Conservation (phyloP, 108 stramenopile genomes). For the Chaetoceros tenuissimus region DNA sequence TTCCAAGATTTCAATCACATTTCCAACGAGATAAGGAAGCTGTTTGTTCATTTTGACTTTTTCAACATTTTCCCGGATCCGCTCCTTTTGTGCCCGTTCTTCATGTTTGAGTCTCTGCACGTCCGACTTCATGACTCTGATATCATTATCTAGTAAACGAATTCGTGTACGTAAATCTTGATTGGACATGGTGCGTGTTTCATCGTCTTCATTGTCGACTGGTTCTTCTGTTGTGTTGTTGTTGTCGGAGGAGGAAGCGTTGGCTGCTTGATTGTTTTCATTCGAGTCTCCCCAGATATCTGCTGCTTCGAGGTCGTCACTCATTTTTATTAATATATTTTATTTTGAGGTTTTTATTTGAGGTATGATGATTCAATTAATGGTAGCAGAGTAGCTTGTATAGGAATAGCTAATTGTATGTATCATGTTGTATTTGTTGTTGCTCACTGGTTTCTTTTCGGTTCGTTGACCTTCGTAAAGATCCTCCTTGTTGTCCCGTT, state of each 20-base stretch:
- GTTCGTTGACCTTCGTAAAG: no score
- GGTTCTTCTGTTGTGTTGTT: constrained; percentile 19
- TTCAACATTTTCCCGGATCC: constrained; percentile 98
- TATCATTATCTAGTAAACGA: constrained; percentile 94
- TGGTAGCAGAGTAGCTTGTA: no score
- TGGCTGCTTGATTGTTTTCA: constrained; percentile 13
- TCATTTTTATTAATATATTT: constrained; percentile 25
- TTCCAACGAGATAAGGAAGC: constrained; percentile 97
- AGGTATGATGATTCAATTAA: no score
- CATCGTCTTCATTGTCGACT: constrained; percentile 55
- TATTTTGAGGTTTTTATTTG: no score
- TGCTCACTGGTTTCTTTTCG: no score
- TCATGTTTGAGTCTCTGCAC: constrained; percentile 94
- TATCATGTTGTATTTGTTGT: no score
- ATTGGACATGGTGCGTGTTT: constrained; percentile 79
- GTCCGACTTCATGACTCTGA: constrained; percentile 95
- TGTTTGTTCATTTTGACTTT: constrained; percentile 99
- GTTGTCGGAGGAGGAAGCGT: constrained; percentile 25
- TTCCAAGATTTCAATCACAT: constrained; percentile 91
- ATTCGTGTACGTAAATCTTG: constrained; percentile 94
- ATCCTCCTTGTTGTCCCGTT: no score
- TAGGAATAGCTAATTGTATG: no score
- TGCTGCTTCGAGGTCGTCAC: constrained; percentile 85
- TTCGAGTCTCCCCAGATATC: constrained; percentile 90
- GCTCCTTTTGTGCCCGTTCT: constrained; percentile 76